Evolutionary conservation across 306 rosid genomes (phyloP), one percentile per base, ranked within the genome.

Genomic region (Acmispon strigosus): DNA sequence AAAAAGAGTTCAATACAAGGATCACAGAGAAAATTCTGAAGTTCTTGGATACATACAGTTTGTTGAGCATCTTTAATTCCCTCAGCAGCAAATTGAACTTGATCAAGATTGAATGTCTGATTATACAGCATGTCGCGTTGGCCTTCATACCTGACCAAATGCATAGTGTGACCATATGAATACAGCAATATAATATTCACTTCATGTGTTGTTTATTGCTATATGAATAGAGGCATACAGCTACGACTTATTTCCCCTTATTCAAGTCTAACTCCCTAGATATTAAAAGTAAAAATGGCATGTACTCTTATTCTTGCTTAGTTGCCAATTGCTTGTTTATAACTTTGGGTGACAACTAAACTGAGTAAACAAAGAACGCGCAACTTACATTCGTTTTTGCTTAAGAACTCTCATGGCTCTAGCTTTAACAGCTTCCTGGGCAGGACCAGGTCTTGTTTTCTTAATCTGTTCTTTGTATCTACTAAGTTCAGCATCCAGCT

Each of bases 61-160:
- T 95, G 96, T 69, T 95, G 96, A 76, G 99, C 96, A 76, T 95
- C 99, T 84, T 89, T 95, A 18, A 91, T 83, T 61, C 96, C 97
- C 81, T 95, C 99, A 0, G 99, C 10, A 56, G 97, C 99, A 69
- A 91, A 95, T 68, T 92, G 83, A 81, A 95, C 99, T 86, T 95
- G 99, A 76, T 94, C 99, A 2, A 94, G 96, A 81, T 94, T 94
- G 70, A 87, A 94, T 6, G 99, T 94, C 91, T 94, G 99, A 83
- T 87, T 91, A 76, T 89, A 91, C 61, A 94, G 82, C 97, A 89
- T 87, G 79, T 94, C 99, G 20, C 96, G 96, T 49, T 94, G 99
- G 47, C 97, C 99, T 85, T 91, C 99, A 83, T 94, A 94, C 97
- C 98, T 93, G 88, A 75, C 70, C 62, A 87, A 36, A 78, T 41